Evolutionary conservation across 2,329 filamentous ascomycete species (phyloP).

Genomic region (Paradendryphiella salina): DNA sequence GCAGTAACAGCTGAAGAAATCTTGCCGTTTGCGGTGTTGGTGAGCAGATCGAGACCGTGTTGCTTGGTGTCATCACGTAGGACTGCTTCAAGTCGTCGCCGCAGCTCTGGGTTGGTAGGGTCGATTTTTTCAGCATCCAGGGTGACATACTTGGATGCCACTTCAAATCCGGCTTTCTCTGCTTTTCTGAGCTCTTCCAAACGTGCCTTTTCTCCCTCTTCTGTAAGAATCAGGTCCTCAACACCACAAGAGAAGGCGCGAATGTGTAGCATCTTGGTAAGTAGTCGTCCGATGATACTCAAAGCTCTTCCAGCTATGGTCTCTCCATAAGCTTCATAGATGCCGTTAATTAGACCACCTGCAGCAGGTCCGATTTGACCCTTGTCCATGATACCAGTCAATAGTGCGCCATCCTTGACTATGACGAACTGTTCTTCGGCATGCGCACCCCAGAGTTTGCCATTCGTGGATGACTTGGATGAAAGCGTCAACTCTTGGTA

Average conservation of each 20-base stretch:
- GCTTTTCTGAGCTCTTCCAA: slow-evolving; percentile 70
- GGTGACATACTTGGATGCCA: slow-evolving; percentile 87
- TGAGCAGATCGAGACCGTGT: slow-evolving; percentile 82
- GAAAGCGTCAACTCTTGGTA: slow-evolving; percentile 77
- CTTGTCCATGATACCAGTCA: slow-evolving; percentile 93
- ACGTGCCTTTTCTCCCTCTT: slow-evolving; percentile 73
- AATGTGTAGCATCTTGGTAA: slow-evolving; percentile 91
- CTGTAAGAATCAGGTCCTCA: slow-evolving; percentile 87
- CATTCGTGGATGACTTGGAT: slow-evolving; percentile 76
- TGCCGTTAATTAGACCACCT: slow-evolving; percentile 85
- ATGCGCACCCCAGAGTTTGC: slow-evolving; percentile 74
- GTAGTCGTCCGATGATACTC: slow-evolving; percentile 82
- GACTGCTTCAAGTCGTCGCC: slow-evolving; percentile 82
- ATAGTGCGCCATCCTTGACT: slow-evolving; percentile 82
- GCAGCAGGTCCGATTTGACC: slow-evolving; percentile 86
- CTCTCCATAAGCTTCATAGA: slow-evolving; percentile 92
- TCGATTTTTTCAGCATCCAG: slow-evolving; percentile 66
- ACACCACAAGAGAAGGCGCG: slow-evolving; percentile 96
- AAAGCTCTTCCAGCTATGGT: slow-evolving; percentile 83
- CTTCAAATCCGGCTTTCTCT: slow-evolving; percentile 70
- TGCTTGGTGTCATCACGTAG: slow-evolving; percentile 90
- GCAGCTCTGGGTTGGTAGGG: slow-evolving; percentile 70
- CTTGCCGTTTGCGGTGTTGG: slow-evolving; percentile 69
- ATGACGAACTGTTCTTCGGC: slow-evolving; percentile 79
- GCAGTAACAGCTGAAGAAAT: slow-evolving; percentile 80